Conservation (phyloP, 495 filamentous ascomycete genomes). For the Aspergillus conjunctus region DNA sequence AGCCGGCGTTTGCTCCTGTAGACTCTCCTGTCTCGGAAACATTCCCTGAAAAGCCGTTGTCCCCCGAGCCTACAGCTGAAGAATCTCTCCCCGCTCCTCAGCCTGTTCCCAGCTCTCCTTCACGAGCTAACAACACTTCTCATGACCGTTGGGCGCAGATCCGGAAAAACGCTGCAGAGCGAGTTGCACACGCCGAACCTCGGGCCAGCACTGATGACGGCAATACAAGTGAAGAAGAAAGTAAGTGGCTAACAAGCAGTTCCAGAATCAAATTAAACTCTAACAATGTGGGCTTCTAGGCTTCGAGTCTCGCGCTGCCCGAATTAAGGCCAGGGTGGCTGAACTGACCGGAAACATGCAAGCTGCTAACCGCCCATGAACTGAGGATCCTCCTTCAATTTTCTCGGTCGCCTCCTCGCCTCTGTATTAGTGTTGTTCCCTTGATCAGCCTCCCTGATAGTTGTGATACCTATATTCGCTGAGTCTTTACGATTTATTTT, state of each 20-base stretch:
- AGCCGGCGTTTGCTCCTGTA: conserved; percentile 80
- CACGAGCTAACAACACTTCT: conserved; percentile 28
- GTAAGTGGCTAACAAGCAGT: conserved; percentile 55
- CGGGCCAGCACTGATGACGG: conserved; percentile 66
- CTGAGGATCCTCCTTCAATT: neutral
- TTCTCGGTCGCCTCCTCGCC: neutral
- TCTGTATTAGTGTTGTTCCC: neutral
- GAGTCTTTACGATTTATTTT: conserved; percentile 1
- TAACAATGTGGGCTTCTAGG: conserved; percentile 51
- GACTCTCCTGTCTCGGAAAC: conserved; percentile 50
- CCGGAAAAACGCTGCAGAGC: conserved; percentile 86
- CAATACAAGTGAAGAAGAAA: conserved; percentile 93
- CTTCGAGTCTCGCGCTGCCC: conserved; percentile 92
- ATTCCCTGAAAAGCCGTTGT: conserved; percentile 26
- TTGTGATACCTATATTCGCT: conserved; percentile 12
- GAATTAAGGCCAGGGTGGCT: conserved; percentile 96
- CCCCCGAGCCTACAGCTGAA: conserved; percentile 13
- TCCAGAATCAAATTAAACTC: neutral
- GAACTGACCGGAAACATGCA: conserved; percentile 89
- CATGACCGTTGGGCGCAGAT: conserved; percentile 93
- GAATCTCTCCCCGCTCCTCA: neutral
- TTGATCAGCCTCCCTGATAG: conserved; percentile 4
- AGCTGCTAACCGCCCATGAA: conserved; percentile 26
- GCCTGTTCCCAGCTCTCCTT: conserved; percentile 18
- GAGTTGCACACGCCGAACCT: conserved; percentile 62